Conservation (phyloP, 2,329 filamentous ascomycete genomes). For the Delphinella strobiligena region DNA sequence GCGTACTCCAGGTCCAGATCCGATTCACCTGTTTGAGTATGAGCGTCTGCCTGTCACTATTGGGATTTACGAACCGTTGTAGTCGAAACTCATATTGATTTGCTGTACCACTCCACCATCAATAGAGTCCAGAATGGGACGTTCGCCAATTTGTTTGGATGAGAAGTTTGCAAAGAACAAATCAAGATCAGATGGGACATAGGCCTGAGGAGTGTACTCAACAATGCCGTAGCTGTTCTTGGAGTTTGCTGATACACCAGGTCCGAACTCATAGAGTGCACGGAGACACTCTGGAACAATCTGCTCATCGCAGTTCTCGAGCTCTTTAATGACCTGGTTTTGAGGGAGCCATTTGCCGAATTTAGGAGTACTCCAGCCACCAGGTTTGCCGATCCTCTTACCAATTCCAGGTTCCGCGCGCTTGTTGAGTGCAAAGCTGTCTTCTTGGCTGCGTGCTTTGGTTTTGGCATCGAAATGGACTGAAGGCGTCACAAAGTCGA, state of each 20-base stretch:
- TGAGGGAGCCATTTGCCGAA: conserved; percentile 11
- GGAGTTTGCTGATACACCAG: conserved; percentile 23
- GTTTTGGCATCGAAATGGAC: conserved; percentile 29
- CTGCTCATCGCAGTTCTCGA: conserved; percentile 37
- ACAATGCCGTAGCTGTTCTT: conserved; percentile 43
- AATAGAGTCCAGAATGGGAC: conserved; percentile 20
- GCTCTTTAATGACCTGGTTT: conserved; percentile 17
- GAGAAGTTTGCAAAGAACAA: conserved; percentile 25
- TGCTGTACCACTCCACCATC: conserved; percentile 29
- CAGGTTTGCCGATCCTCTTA: conserved; percentile 16
- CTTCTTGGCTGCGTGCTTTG: no score
- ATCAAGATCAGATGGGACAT: conserved; percentile 27
- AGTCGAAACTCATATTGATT: conserved; percentile 22
- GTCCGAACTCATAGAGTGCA: conserved; percentile 24
- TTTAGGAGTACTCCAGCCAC: conserved; percentile 21
- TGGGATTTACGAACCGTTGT: no score
- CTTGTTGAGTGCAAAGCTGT: no score
- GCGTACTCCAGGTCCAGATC: conserved; percentile 44
- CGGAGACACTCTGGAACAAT: conserved; percentile 45
- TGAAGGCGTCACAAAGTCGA: conserved; percentile 28
- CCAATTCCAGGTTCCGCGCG: no score
- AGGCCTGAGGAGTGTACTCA: conserved; percentile 40
- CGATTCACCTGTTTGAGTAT: conserved; percentile 34
- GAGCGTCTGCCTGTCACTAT: no score
- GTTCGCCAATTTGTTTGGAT: conserved; percentile 17